A percentile compares a stretch with the other conserved stretches of the same genome.
Evolutionary conservation across 1,284 basidiomycete genomes (phyloP).

Genomic region (Melanopsichium pennsylvanicum): DNA sequence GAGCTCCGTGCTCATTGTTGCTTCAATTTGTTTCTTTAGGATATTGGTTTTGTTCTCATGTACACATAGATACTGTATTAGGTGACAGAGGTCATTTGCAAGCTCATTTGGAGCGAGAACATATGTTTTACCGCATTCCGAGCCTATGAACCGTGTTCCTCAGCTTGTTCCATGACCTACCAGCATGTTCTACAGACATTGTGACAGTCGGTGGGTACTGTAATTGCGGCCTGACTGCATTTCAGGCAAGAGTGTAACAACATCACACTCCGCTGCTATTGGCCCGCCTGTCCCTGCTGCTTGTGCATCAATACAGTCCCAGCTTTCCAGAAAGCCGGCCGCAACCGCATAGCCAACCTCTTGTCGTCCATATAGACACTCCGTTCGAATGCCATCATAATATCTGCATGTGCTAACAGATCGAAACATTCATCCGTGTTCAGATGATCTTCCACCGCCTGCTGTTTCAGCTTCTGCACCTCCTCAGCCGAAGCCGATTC

Average conservation of each 20-base stretch:
- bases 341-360: slow-evolving; percentile 13
- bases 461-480: slow-evolving; percentile 7
- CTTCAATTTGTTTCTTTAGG: background rate
- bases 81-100: no score
- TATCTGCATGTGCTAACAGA: slow-evolving; percentile 46
- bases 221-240: no score
- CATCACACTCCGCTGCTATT: slow-evolving; percentile 3
- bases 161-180: no score
- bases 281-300: background rate
- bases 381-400: slow-evolving; percentile 47
- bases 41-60: background rate
- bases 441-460: slow-evolving; percentile 12
- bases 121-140: no score
- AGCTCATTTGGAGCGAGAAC: no score
- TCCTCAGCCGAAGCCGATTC: slow-evolving; percentile 12
- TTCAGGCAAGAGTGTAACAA: background rate
- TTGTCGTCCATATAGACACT: slow-evolving; percentile 15
- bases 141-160: no score
- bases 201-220: no score
- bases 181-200: no score
- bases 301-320: slow-evolving; percentile 3
- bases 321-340: slow-evolving; percentile 21
- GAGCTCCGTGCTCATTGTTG: slow-evolving; percentile 4
- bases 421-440: slow-evolving; percentile 45
- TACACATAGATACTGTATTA: background rate